Conservation (phyloP, 352 stramenopile species). For the Halophytophthora polymorphica region DNA sequence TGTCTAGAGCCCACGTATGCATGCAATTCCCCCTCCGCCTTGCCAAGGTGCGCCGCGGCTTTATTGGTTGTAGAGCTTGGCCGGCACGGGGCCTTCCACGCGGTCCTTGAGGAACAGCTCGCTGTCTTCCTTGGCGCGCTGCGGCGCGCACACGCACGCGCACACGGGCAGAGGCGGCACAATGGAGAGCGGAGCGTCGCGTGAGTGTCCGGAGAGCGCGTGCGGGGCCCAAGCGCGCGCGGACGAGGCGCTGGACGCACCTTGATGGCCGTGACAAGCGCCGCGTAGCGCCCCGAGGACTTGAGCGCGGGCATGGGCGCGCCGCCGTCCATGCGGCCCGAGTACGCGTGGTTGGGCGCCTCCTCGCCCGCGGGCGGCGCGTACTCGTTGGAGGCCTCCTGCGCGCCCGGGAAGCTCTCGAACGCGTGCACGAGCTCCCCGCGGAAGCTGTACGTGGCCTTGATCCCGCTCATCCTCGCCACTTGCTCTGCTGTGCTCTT, state of each 20-base stretch:
- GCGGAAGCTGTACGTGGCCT: constrained; percentile 62
- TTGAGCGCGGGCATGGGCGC: constrained; percentile 65
- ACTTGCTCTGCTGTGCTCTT: too few species aligned
- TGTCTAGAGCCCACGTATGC: constrained; percentile 7
- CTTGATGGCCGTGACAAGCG: constrained; percentile 76
- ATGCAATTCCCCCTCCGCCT: constrained; percentile 5
- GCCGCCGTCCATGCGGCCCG: constrained; percentile 63
- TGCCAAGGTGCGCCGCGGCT: constrained; percentile 4
- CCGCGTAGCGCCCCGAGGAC: constrained; percentile 56
- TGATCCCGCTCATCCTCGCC: constrained; percentile 49
- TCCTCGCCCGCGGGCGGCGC: constrained; percentile 24
- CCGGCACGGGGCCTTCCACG: constrained; percentile 69
- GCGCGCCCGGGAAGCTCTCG: constrained; percentile 52
- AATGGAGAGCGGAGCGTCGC: too few species aligned
- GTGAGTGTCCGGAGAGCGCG: too few species aligned
- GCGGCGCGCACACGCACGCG: not conserved
- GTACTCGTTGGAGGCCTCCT: constrained; percentile 73
- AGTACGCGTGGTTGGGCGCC: constrained; percentile 65
- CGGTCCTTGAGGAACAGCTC: constrained; percentile 80
- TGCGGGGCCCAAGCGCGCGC: too few species aligned
- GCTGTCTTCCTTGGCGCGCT: constrained; percentile 80
- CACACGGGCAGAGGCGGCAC: too few species aligned
- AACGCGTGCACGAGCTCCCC: constrained; percentile 67
- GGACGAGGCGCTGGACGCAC: constrained; percentile 22
- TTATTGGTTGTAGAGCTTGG: constrained; percentile 65